A percentile compares a stretch with the other conserved stretches of the same genome.
phyloP scores from a whole-genome alignment of 1,139 yeast species.

The Spencermartinsiella ligniputridi region DNA sequence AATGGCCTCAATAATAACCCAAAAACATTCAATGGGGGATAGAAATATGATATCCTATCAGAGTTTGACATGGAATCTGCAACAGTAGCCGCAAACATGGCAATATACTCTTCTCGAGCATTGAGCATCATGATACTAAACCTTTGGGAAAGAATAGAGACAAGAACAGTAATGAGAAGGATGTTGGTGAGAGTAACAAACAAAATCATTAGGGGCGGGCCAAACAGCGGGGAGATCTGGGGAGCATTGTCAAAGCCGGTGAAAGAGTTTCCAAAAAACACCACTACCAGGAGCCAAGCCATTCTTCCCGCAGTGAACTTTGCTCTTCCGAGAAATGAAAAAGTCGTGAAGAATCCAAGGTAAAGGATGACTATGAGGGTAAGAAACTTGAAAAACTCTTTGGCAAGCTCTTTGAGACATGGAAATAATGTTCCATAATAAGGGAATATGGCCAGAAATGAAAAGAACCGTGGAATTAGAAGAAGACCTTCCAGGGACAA shows the following conservation, averaged over 20 bases:
- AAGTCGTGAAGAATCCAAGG: constrained; percentile 34
- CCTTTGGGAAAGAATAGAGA: constrained; percentile 32
- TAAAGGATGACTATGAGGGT: constrained; percentile 30
- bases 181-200: constrained; percentile 30
- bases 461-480: constrained; percentile 32
- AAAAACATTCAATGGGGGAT: constrained; percentile 33
- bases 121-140: constrained; percentile 32
- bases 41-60: constrained; percentile 32
- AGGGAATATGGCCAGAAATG: constrained; percentile 31
- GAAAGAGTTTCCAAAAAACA: constrained; percentile 32
- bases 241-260: constrained; percentile 33
- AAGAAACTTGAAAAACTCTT: constrained; percentile 32
- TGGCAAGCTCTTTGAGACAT: constrained; percentile 30
- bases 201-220: constrained; percentile 32
- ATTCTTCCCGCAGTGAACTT: constrained; percentile 26
- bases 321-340: constrained; percentile 32
- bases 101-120: constrained; percentile 31
- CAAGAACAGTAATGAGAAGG: constrained; percentile 31
- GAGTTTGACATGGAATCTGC: constrained; percentile 32
- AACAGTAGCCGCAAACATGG: constrained; percentile 29
- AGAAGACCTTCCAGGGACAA: constrained; percentile 32
- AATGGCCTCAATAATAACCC: constrained; percentile 29
- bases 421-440: constrained; percentile 35
- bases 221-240: constrained; percentile 28
- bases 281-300: constrained; percentile 33